Conservation (phyloP, 768 basidiomycete species). For the Hydnomerulius pinastri region DNA sequence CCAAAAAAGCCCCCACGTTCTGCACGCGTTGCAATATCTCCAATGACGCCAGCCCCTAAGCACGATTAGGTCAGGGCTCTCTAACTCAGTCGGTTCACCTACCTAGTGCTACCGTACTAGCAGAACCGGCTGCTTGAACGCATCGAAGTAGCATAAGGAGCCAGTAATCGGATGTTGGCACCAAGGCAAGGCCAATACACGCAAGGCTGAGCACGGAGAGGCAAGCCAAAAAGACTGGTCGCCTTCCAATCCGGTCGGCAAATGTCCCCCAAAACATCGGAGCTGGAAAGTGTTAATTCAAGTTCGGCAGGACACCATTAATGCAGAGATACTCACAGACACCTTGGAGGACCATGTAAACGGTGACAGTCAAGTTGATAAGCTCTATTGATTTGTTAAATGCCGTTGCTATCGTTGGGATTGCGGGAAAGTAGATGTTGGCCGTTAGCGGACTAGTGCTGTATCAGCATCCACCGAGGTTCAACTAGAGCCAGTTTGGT, state of each 20-base stretch:
- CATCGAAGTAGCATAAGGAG: conserved; percentile 72
- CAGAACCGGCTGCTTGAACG: conserved; percentile 72
- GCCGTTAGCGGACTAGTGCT: conserved; percentile 60
- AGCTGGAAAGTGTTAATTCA: conserved; percentile 34
- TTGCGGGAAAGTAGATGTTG: conserved; percentile 76
- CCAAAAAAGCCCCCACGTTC: conserved; percentile 76
- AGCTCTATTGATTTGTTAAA: conserved; percentile 64
- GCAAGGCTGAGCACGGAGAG: conserved; percentile 59
- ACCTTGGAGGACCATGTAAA: conserved; percentile 48
- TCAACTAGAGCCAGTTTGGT: no score
- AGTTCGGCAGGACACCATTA: no score
- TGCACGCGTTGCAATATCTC: conserved; percentile 68
- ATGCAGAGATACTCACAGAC: no score
- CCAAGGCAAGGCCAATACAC: conserved; percentile 58
- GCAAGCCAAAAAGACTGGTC: conserved; percentile 59
- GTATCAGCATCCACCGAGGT: no score
- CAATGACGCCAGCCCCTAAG: conserved; percentile 68
- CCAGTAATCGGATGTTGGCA: conserved; percentile 66
- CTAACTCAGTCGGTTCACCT: no score
- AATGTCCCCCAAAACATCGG: conserved; percentile 60
- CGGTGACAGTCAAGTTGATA: conserved; percentile 75
- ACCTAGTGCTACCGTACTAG: conserved; percentile 74
- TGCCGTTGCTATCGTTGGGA: conserved; percentile 57
- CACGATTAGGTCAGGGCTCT: no score
- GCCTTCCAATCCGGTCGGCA: conserved; percentile 60